A percentile compares a stretch with the other conserved stretches of the same genome.
Evolutionary conservation across 805 yeast species (phyloP).

Genomic region (Metschnikowia koreensis): DNA sequence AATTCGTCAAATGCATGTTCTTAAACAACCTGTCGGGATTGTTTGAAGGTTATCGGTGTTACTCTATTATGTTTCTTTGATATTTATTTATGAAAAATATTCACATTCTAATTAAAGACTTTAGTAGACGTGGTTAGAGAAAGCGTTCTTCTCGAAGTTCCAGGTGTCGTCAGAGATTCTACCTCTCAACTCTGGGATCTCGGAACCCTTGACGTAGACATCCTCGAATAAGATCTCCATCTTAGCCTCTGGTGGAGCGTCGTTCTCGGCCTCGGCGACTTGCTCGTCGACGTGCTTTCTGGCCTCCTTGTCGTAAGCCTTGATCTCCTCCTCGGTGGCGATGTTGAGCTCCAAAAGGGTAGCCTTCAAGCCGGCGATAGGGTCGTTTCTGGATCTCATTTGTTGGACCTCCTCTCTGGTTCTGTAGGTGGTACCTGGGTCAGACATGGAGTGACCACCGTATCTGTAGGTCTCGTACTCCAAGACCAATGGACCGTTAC

Average conservation of each 20-base stretch:
- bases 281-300: conserved; percentile 95
- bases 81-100: background rate
- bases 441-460: conserved; percentile 99
- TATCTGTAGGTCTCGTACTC: conserved; percentile 99
- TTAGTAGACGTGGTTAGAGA: conserved; percentile 47
- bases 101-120: conserved; percentile 6
- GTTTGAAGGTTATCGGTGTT: no score
- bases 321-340: conserved; percentile 93
- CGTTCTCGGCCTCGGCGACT: conserved; percentile 87
- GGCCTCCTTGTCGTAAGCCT: conserved; percentile 91
- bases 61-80: background rate
- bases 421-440: conserved; percentile 99
- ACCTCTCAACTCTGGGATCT: conserved; percentile 90
- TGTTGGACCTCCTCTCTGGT: conserved; percentile 99
- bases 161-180: conserved; percentile 95
- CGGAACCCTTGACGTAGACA: conserved; percentile 92
- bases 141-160: conserved; percentile 60
- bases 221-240: conserved; percentile 94
- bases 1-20: no score
- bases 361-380: conserved; percentile 93
- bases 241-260: conserved; percentile 94
- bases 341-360: conserved; percentile 77
- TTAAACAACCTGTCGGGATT: no score
- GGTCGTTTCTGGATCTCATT: conserved; percentile 98
- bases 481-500: conserved; percentile 93